Percentiles rank a stretch among this genome's conserved stretches.
Conservation (phyloP, 305 asterid genomes). For the Lippia alba region DNA sequence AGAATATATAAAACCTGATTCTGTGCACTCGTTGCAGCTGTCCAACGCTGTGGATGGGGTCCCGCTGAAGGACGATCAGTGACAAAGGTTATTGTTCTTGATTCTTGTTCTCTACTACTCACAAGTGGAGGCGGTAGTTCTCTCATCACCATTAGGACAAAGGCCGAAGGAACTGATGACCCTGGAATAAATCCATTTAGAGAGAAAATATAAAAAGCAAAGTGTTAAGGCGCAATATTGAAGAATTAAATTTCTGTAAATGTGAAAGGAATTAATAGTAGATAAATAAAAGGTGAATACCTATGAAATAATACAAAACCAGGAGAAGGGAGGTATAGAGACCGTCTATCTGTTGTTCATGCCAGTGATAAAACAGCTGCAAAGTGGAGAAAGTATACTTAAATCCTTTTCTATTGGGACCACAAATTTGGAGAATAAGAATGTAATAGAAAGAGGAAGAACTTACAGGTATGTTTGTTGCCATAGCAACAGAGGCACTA, state of each 20-base stretch:
- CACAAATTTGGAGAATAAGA: slow-evolving; percentile 20
- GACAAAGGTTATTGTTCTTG: slow-evolving; percentile 67
- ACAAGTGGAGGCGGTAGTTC: slow-evolving; percentile 68
- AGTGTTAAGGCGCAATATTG: too few relatives aligned
- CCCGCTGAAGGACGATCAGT: slow-evolving; percentile 48
- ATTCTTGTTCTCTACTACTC: slow-evolving; percentile 51
- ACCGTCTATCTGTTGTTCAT: slow-evolving; percentile 39
- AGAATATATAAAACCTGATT: slow-evolving; percentile 56
- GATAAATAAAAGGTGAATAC: slow-evolving; percentile 30
- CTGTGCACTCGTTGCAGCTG: slow-evolving; percentile 54
- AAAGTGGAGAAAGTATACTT: slow-evolving; percentile 2
- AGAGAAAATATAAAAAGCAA: too few relatives aligned
- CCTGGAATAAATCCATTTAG: slow-evolving; percentile 46
- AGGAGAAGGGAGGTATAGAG: slow-evolving; percentile 45
- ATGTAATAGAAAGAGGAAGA: slow-evolving; percentile 6
- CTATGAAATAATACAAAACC: slow-evolving; percentile 46
- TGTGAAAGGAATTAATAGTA: background rate
- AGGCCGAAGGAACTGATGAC: slow-evolving; percentile 76
- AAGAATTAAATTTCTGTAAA: too few relatives aligned
- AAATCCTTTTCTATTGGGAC: background rate
- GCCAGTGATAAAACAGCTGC: slow-evolving; percentile 55
- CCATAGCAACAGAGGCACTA: slow-evolving; percentile 60
- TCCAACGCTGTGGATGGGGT: slow-evolving; percentile 66
- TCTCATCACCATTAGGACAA: slow-evolving; percentile 79
- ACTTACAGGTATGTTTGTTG: slow-evolving; percentile 70